Conservation (phyloP, 106 monocot species). For the Agapanthus africanus region DNA sequence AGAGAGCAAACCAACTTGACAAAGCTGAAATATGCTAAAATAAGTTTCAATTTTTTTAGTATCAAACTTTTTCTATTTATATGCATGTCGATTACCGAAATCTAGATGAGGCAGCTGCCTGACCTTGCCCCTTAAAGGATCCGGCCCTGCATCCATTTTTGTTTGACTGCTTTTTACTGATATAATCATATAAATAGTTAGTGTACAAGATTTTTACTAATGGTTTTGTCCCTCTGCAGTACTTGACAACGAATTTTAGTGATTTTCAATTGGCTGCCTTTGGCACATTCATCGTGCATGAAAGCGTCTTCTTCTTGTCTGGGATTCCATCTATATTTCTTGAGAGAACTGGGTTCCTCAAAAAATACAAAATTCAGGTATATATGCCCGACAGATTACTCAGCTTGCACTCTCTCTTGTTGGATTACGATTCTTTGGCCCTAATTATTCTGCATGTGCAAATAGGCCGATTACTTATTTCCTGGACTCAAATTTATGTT, state of each 20-base stretch:
- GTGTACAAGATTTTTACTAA: too few species aligned
- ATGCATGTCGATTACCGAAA: too few species aligned
- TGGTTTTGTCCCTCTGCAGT: too few species aligned
- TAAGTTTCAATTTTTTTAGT: too few species aligned
- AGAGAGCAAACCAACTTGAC: too few species aligned
- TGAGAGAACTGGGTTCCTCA: slow-evolving; percentile 68
- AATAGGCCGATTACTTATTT: background rate
- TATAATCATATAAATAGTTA: too few species aligned
- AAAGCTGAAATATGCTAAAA: too few species aligned
- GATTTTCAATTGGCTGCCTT: slow-evolving; percentile 90
- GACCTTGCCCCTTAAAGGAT: too few species aligned
- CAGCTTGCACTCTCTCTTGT: background rate
- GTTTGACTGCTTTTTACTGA: too few species aligned
- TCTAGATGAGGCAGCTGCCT: too few species aligned
- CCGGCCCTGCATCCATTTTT: too few species aligned
- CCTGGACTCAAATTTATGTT: background rate
- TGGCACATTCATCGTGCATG: slow-evolving; percentile 73
- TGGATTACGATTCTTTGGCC: background rate
- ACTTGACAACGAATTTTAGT: slow-evolving; percentile 70
- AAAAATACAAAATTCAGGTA: slow-evolving; percentile 97
- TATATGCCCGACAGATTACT: slow-evolving; percentile 4
- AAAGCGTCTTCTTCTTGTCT: slow-evolving; percentile 86
- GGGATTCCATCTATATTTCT: slow-evolving; percentile 71
- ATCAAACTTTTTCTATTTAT: too few species aligned
- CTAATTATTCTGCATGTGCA: background rate